phyloP scores from a whole-genome alignment of 1,139 yeast species.

The Ogataea hybrid region DNA sequence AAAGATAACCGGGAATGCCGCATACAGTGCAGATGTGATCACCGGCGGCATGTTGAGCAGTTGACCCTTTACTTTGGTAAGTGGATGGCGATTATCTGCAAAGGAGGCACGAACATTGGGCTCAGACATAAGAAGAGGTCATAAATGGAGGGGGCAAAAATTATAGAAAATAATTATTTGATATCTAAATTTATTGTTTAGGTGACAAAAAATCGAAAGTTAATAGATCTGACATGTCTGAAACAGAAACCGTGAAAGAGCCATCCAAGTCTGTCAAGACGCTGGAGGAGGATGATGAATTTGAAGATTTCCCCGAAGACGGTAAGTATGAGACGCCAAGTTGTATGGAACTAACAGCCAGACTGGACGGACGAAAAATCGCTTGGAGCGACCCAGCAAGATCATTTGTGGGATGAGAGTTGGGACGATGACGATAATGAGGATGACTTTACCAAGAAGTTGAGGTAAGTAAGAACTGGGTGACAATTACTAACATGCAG shows the following conservation, averaged over 20 bases:
- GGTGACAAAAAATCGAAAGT: background rate
- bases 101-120: constrained; percentile 18
- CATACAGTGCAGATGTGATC: constrained; percentile 45
- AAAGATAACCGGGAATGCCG: constrained; percentile 48
- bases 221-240: constrained; percentile 8
- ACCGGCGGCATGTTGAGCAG: constrained; percentile 43
- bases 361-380: constrained; percentile 54
- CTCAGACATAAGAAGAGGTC: constrained; percentile 8
- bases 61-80: constrained; percentile 18
- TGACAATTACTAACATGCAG: constrained; percentile 8
- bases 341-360: background rate
- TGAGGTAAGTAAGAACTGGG: constrained; percentile 43
- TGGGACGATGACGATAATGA: constrained; percentile 95
- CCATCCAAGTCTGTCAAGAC: constrained; percentile 45
- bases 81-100: constrained; percentile 14
- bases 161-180: background rate
- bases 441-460: constrained; percentile 73
- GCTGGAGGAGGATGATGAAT: constrained; percentile 90
- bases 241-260: constrained; percentile 19
- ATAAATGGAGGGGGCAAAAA: constrained; percentile 11
- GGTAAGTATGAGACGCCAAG: constrained; percentile 40
- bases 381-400: constrained; percentile 39
- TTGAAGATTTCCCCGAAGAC: constrained; percentile 92
- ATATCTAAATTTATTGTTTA: background rate
- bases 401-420: constrained; percentile 87